A percentile compares a stretch with the other conserved stretches of the same genome.
phyloP scores from a whole-genome alignment of 768 basidiomycete genomes.

The Lyophyllum atratum region DNA sequence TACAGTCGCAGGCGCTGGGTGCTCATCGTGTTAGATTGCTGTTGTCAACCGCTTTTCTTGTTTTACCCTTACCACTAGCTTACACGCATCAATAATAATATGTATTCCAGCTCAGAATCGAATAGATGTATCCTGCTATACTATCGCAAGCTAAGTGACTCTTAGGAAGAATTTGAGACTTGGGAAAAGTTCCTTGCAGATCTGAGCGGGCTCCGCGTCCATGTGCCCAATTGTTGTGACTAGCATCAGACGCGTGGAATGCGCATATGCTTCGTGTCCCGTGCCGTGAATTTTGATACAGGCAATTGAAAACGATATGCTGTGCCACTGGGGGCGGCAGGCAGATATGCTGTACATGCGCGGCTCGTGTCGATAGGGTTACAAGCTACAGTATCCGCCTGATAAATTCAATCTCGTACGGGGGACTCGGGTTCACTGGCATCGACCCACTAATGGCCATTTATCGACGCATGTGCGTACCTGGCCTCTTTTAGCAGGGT shows the following conservation, averaged over 20 bases:
- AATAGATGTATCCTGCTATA: no score
- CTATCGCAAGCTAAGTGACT: no score
- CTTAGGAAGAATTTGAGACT: no score
- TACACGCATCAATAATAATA: conserved; percentile 14
- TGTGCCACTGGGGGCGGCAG: conserved; percentile 14
- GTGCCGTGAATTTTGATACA: background rate
- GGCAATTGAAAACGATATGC: background rate
- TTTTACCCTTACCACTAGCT: conserved; percentile 16
- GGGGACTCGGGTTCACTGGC: background rate
- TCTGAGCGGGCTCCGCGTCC: background rate
- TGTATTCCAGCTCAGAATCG: conserved; percentile 10
- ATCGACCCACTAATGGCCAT: background rate
- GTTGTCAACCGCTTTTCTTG: conserved; percentile 16
- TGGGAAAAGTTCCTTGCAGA: background rate
- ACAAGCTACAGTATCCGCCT: conserved; percentile 7
- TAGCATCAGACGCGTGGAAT: background rate
- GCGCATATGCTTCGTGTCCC: background rate
- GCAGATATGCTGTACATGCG: background rate
- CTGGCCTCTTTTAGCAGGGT: no score
- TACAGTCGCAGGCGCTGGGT: conserved; percentile 4
- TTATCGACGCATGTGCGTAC: background rate
- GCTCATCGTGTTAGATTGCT: conserved; percentile 8
- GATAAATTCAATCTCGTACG: conserved; percentile 10
- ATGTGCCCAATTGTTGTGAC: background rate
- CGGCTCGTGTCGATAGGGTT: background rate